phyloP scores from a whole-genome alignment of 2,329 filamentous ascomycete species.

The Lasiodiplodia hormozganensis region DNA sequence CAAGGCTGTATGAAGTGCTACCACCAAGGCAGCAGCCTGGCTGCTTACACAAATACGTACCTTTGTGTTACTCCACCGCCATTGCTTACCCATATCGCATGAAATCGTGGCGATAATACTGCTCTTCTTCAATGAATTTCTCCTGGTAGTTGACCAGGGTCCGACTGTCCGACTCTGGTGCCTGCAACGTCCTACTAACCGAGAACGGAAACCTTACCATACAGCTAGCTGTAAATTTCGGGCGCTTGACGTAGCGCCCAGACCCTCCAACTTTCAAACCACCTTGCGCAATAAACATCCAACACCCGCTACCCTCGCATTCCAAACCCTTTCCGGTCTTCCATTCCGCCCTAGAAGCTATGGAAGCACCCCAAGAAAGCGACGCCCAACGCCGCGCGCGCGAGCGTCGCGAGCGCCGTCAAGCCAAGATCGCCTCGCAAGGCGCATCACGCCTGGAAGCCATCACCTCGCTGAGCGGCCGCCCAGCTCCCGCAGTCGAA shows the following conservation, averaged over 20 bases:
- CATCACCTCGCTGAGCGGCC: conserved; percentile 73
- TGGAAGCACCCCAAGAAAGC: conserved; percentile 40
- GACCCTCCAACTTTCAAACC: conserved; percentile 5
- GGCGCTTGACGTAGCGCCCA: conserved; percentile 18
- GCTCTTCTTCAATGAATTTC: too few relatives aligned
- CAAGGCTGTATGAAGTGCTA: too few relatives aligned
- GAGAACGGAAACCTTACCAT: neutral
- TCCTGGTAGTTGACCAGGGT: too few relatives aligned
- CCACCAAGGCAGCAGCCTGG: too few relatives aligned
- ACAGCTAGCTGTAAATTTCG: conserved; percentile 1
- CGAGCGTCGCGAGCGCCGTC: conserved; percentile 77
- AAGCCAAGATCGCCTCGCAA: conserved; percentile 78
- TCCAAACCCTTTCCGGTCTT: neutral
- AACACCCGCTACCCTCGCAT: neutral
- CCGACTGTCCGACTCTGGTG: too few relatives aligned
- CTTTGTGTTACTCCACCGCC: too few relatives aligned
- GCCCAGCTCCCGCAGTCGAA: conserved; percentile 51
- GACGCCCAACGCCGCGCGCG: conserved; percentile 67
- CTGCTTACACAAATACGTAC: too few relatives aligned
- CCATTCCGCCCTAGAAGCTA: neutral
- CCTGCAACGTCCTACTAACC: too few relatives aligned
- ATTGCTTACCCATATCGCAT: too few relatives aligned
- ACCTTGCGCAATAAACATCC: conserved; percentile 11
- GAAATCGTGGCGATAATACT: too few relatives aligned
- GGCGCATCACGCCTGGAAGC: conserved; percentile 74